Conservation (phyloP, 2,329 filamentous ascomycete genomes). For the Ceratocystis ficicola region DNA sequence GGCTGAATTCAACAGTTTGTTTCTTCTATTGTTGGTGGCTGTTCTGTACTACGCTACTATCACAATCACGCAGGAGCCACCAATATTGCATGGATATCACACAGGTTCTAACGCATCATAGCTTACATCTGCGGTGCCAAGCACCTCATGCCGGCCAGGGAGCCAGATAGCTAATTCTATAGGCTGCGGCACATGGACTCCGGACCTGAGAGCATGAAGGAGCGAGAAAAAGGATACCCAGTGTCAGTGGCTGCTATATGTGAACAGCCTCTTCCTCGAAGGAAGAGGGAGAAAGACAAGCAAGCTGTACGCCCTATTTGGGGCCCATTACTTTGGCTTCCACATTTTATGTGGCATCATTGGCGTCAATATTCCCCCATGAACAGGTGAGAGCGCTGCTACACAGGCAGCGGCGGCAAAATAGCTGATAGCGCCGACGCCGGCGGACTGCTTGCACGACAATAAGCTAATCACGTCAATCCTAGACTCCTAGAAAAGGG, state of each 20-base stretch:
- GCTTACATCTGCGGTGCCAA: background rate
- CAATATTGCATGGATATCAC: no score
- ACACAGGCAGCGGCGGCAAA: background rate
- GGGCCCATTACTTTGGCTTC: no score
- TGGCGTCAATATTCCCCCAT: no score
- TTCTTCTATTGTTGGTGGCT: background rate
- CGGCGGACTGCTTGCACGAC: background rate
- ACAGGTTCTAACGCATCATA: no score
- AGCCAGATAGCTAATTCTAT: background rate
- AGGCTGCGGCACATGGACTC: background rate
- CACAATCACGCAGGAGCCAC: background rate
- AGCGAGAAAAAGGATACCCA: no score
- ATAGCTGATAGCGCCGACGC: background rate
- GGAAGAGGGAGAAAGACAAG: background rate
- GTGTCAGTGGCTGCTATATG: no score
- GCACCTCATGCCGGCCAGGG: background rate
- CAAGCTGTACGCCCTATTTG: background rate
- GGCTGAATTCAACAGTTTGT: background rate
- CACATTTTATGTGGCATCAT: no score
- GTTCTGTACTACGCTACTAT: constrained; percentile 1
- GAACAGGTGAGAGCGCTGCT: background rate
- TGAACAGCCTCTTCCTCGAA: background rate
- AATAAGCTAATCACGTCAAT: background rate
- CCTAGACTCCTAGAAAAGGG: background rate
- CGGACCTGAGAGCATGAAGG: no score